Evolutionary conservation across 1,284 basidiomycete genomes (phyloP).

Genomic region (Ceratobasidium theobromae): DNA sequence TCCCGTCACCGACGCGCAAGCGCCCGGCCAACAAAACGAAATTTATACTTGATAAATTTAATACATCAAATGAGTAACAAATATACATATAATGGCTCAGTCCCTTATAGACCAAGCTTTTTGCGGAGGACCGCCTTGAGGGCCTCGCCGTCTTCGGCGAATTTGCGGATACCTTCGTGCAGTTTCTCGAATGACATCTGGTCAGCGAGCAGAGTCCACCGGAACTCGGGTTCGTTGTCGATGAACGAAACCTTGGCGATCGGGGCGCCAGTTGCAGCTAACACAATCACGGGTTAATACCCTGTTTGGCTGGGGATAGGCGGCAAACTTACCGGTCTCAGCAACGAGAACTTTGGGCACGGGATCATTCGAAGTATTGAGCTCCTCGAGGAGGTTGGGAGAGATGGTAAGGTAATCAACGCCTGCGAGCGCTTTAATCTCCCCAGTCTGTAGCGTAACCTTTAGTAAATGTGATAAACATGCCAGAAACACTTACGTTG

Average conservation of each 20-base stretch:
- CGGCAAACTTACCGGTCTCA: constrained; percentile 55
- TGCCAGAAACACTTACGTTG: constrained; percentile 59
- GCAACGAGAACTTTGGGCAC: constrained; percentile 87
- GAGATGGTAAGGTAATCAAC: constrained; percentile 97
- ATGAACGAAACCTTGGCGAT: constrained; percentile 84
- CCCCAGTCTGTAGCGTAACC: constrained; percentile 62
- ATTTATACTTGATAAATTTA: constrained; percentile 30
- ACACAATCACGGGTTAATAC: not conserved
- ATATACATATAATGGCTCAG: not conserved
- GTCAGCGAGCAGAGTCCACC: constrained; percentile 89
- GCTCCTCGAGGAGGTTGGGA: constrained; percentile 87
- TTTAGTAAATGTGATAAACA: not conserved
- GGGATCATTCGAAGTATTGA: constrained; percentile 74
- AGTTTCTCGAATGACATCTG: constrained; percentile 95
- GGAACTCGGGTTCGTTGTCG: constrained; percentile 94
- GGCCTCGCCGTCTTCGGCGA: constrained; percentile 91
- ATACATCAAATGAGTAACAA: constrained; percentile 16
- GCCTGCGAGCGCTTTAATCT: constrained; percentile 94
- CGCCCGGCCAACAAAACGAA: not conserved
- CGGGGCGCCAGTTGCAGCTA: constrained; percentile 59
- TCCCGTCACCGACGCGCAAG: not conserved
- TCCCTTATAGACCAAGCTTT: constrained; percentile 63
- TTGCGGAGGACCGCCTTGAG: constrained; percentile 81
- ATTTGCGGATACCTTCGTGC: constrained; percentile 96
- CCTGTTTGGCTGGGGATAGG: not conserved